Conservation (phyloP, 108 stramenopile genomes). For the Hondaea fermentalgiana region DNA sequence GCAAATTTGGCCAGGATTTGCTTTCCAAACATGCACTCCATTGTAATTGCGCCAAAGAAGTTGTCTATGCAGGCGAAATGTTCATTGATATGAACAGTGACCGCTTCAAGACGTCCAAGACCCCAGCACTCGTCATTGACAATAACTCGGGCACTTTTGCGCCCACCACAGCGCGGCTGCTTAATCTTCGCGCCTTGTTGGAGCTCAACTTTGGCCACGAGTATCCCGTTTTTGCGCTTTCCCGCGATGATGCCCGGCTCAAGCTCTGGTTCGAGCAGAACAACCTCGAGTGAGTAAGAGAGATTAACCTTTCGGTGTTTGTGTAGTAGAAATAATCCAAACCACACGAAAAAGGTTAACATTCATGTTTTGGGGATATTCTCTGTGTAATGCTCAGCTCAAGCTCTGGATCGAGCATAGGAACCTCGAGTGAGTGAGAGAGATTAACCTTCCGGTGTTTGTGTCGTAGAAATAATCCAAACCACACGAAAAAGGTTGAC, state of each 20-base stretch:
- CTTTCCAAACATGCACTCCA: conserved; percentile 37
- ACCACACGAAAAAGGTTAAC: too few relatives aligned
- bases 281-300: not conserved
- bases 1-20: conserved; percentile 9
- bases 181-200: not conserved
- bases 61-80: conserved; percentile 26
- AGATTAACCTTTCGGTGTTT: too few relatives aligned
- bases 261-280: conserved; percentile 9
- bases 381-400: too few relatives aligned
- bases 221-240: conserved; percentile 16
- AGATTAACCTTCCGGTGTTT: too few relatives aligned
- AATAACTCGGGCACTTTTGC: conserved; percentile 35
- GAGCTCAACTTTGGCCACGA: conserved; percentile 27
- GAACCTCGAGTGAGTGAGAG: too few relatives aligned
- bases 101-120: not conserved
- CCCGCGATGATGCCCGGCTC: conserved; percentile 21
- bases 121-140: conserved; percentile 28
- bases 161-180: conserved; percentile 20
- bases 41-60: not conserved
- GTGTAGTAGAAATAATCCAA: too few relatives aligned
- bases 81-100: conserved; percentile 22
- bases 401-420: too few relatives aligned
- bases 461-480: too few relatives aligned
- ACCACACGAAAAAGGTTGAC: too few relatives aligned
- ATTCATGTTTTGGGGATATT: too few relatives aligned